Base-by-base conservation (phyloP, 2,329 filamentous ascomycete species). In the Diaporthe nobilis region DNA sequence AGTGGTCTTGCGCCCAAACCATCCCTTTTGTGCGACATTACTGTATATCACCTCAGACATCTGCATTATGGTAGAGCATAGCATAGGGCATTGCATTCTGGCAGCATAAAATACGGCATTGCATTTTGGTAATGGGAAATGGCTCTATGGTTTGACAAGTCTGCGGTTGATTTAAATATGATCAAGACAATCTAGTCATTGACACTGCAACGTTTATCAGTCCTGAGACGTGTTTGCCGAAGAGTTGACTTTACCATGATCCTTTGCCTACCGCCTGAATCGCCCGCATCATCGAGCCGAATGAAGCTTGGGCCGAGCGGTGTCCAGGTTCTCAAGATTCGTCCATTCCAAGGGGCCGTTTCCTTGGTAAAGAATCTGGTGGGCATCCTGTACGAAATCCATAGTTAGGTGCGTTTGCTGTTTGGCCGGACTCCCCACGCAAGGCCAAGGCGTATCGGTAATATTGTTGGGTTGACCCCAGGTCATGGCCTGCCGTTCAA, bases 51-150 rank as follows among this genome's bases (percentile, higher is more conserved):
- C n/a, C 47, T 68, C 65, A 25, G 20, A 28, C 22, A 39, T 68
- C 65, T 68, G 47, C 65, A 68, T 53, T 68, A 4, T 68, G 65
- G 65, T 68, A 53, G 65, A 68, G 1, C 31, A 53, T 15, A 31
- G 47, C 47, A 68, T 68, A 68, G 65, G 65, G 65, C 47, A 28
- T 68, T 53, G 65, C 65, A 68, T 68, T 53, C 31, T 68, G 65
- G 47, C 65, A 53, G 28, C 28, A 53, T 51, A 28, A 68, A 68
- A 20, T 15, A 39, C 10, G 31, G 65, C 65, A 68, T 68, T 68
- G 47, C 65, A 68, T 68, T 68, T 39, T 68, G 65, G 65, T 68
- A 53, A 68, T 68, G 47, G 47, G 15, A 53, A 39, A 53, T 17
- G 13, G 47, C 65, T 34, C 65, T 68, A 42, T 68, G 31, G 31